Evolutionary conservation across 2,329 filamentous ascomycete species (phyloP), one percentile per base, ranked within the genome.

Genomic region (Aspergillus japonicus): DNA sequence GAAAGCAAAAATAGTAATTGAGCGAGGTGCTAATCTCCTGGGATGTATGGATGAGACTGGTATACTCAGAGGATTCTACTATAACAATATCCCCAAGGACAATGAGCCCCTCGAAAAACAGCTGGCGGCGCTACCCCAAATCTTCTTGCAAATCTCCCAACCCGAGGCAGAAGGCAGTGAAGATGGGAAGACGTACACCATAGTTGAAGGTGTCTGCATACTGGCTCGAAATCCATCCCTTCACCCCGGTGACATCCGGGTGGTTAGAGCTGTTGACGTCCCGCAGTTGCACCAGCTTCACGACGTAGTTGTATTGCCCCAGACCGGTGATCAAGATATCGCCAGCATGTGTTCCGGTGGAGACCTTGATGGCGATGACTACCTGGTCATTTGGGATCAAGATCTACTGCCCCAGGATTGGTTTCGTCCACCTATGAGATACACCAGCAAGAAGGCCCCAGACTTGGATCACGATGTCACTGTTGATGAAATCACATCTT

Each of bases 271-370:
- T 2, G 88, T 98, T 3, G 84, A 98, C 66, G 82, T 87, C 1
- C 85, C 87, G 0, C 79, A 80, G n/a, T 79, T 99, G 3, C 85
- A 82, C 50, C 91, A 97, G 68, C 81, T 97, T 4, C 88, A 85
- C 58, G 88, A 98, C 70, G 90, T 96, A 0, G 88, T 98, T 1
- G 92, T 98, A 0, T 89, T 99, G 52, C 91, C 95, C 0, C 86
- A 90, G 39, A 88, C 81, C 0, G 94, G 94, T 0, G 92, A 97
- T 69, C 83, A 89, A 16, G 92, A 96, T 63, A 78, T 99, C 23
- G 87, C 93, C 0, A 92, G 90, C 69, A 98, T 98, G 94, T 92
- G 95, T 64, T 96, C 95, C 4, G 95, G 95, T 2, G 95, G 95
- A 0, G 95, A 99, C 70, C 83, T 99, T 0, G 95, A 99, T 70